Evolutionary conservation across 805 yeast genomes (phyloP).

Genomic region (Yarrowia sp.): DNA sequence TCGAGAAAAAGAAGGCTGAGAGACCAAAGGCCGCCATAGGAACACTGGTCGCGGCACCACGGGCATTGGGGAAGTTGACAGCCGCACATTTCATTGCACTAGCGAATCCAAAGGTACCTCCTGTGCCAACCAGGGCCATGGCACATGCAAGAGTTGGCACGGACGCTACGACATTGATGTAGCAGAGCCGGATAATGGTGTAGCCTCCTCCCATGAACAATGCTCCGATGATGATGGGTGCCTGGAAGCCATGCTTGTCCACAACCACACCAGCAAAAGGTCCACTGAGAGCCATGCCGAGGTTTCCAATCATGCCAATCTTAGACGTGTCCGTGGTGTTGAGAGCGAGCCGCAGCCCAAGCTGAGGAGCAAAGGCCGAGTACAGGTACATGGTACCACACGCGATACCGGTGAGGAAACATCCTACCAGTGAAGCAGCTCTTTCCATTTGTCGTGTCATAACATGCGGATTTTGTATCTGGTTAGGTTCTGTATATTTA

Average conservation of each 20-base stretch:
- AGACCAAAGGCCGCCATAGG: slow-evolving; percentile 39
- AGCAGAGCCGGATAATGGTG: slow-evolving; percentile 55
- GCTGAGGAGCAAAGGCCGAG: slow-evolving; percentile 80
- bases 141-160: slow-evolving; percentile 56
- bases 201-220: slow-evolving; percentile 17
- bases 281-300: slow-evolving; percentile 70
- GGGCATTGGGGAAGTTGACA: slow-evolving; percentile 61
- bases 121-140: slow-evolving; percentile 66
- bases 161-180: slow-evolving; percentile 55
- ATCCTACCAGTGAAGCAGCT: slow-evolving; percentile 37
- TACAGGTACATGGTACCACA: slow-evolving; percentile 80
- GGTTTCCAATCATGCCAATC: slow-evolving; percentile 70
- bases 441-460: slow-evolving; percentile 38
- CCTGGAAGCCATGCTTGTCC: slow-evolving; percentile 63
- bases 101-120: slow-evolving; percentile 70
- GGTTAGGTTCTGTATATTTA: slow-evolving; percentile 21
- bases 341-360: slow-evolving; percentile 64
- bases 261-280: slow-evolving; percentile 72
- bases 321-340: slow-evolving; percentile 67
- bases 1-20: slow-evolving; percentile 67
- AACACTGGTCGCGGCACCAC: slow-evolving; percentile 42
- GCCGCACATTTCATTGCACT: slow-evolving; percentile 79
- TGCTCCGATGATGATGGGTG: slow-evolving; percentile 36
- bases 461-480: slow-evolving; percentile 35
- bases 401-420: slow-evolving; percentile 54